Evolutionary conservation across 2,329 filamentous ascomycete species (phyloP).

Genomic region (Epichloe coenophiala): DNA sequence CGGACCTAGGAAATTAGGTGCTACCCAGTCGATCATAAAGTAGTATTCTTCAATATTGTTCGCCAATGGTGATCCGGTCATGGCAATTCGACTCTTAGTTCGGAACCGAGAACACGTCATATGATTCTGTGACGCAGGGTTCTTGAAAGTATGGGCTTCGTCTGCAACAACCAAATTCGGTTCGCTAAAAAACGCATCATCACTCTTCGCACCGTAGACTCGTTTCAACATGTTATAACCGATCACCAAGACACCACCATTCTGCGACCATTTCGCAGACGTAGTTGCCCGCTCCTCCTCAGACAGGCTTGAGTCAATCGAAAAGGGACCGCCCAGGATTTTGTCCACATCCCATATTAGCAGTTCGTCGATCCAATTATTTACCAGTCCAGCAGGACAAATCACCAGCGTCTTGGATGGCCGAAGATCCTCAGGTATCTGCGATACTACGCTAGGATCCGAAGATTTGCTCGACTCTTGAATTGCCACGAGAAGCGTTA

Average conservation of each 20-base stretch:
- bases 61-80: slow-evolving; percentile 76
- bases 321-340: slow-evolving; percentile 41
- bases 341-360: slow-evolving; percentile 49
- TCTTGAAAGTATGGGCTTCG: slow-evolving; percentile 74
- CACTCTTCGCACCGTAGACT: slow-evolving; percentile 21
- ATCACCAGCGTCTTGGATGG: slow-evolving; percentile 55
- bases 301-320: slow-evolving; percentile 32
- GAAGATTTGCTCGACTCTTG: slow-evolving; percentile 48
- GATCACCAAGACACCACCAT: slow-evolving; percentile 63
- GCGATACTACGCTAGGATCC: slow-evolving; percentile 41
- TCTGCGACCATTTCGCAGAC: slow-evolving; percentile 44
- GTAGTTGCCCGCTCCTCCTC: slow-evolving; percentile 25
- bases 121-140: slow-evolving; percentile 38
- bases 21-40: slow-evolving; percentile 78
- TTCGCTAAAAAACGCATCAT: slow-evolving; percentile 38
- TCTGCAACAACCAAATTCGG: slow-evolving; percentile 71
- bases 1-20: slow-evolving; percentile 62
- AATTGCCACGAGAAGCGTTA: slow-evolving; percentile 68
- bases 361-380: slow-evolving; percentile 77
- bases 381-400: slow-evolving; percentile 59
- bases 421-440: slow-evolving; percentile 55
- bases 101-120: slow-evolving; percentile 43
- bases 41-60: slow-evolving; percentile 80
- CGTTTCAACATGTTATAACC: slow-evolving; percentile 57
- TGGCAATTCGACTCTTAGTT: slow-evolving; percentile 60